Evolutionary conservation across 2,329 filamentous ascomycete genomes (phyloP).

Genomic region (Diaporthe longicolla): DNA sequence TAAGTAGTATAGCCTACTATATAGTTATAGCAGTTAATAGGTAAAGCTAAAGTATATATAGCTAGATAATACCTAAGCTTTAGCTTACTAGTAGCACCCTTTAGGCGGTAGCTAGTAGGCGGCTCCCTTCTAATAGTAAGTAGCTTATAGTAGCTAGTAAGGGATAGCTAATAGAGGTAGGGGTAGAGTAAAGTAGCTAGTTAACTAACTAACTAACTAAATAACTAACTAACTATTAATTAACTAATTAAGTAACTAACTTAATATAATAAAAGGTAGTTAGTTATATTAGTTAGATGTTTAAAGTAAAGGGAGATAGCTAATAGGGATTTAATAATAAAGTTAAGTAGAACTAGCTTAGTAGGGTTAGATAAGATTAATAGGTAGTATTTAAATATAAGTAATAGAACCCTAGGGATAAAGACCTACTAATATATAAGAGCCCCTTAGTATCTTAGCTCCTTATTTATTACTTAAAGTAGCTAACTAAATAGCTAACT

Average conservation of each 20-base stretch:
- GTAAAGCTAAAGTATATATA: neutral
- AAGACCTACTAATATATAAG: neutral
- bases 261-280: neutral
- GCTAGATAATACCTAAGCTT: neutral
- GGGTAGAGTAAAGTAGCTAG: neutral
- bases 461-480: neutral
- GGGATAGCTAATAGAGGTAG: neutral
- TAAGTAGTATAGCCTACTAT: neutral
- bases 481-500: neutral
- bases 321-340: neutral
- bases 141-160: neutral
- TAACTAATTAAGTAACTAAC: neutral
- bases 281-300: neutral
- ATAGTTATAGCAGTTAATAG: neutral
- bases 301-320: neutral
- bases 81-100: neutral
- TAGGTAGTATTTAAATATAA: neutral
- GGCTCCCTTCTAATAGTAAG: neutral
- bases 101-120: neutral
- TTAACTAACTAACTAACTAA: neutral
- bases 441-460: neutral
- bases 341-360: neutral
- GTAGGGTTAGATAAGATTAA: neutral
- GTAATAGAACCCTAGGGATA: neutral
- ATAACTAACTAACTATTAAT: neutral